These are phyloP conservation scores for Colletotrichum eremochloae DNA, from an alignment of 2,329 filamentous ascomycete genomes.

Conservation along the genomic window DNA sequence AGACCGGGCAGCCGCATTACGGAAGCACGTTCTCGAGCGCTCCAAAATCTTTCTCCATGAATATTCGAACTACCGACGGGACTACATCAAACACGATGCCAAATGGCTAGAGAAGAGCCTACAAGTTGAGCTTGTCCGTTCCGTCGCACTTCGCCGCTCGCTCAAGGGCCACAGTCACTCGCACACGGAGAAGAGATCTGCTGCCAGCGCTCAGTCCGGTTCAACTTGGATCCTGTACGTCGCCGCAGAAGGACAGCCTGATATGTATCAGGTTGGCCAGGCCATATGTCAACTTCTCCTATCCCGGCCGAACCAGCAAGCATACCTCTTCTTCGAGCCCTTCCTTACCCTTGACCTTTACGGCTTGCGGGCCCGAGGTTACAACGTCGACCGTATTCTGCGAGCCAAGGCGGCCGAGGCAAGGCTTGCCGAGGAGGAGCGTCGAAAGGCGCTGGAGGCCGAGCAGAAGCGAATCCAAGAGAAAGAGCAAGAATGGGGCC, in stretches of 20 bases:
- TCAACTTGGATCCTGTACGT: slow-evolving; percentile 80
- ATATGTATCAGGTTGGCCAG: slow-evolving; percentile 93
- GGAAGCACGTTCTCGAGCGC: slow-evolving; percentile 87
- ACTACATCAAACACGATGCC: slow-evolving; percentile 86
- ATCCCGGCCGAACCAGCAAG: slow-evolving; percentile 86
- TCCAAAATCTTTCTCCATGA: slow-evolving; percentile 91
- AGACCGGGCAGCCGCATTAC: slow-evolving; percentile 75
- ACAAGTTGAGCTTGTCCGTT: slow-evolving; percentile 80
- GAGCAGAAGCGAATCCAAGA: slow-evolving; percentile 78
- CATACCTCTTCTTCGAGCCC: slow-evolving; percentile 90
- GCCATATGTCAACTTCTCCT: slow-evolving; percentile 86
- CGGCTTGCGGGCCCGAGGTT: slow-evolving; percentile 86
- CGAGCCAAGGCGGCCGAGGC: slow-evolving; percentile 89
- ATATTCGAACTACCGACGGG: slow-evolving; percentile 75
- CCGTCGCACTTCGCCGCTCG: slow-evolving; percentile 82
- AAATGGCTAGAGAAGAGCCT: slow-evolving; percentile 93
- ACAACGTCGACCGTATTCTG: slow-evolving; percentile 96
- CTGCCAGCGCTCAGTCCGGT: slow-evolving; percentile 70
- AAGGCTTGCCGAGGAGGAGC: slow-evolving; percentile 85
- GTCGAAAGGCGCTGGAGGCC: slow-evolving; percentile 78
- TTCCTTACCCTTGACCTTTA: slow-evolving; percentile 88
- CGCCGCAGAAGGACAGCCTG: slow-evolving; percentile 74
- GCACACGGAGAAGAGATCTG: slow-evolving; percentile 81
- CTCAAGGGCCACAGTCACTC: slow-evolving; percentile 78
- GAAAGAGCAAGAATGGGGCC: slow-evolving; percentile 60